Evolutionary conservation across 176 grass and related monocot genomes (phyloP).

Genomic region (Musa troglodytarum): DNA sequence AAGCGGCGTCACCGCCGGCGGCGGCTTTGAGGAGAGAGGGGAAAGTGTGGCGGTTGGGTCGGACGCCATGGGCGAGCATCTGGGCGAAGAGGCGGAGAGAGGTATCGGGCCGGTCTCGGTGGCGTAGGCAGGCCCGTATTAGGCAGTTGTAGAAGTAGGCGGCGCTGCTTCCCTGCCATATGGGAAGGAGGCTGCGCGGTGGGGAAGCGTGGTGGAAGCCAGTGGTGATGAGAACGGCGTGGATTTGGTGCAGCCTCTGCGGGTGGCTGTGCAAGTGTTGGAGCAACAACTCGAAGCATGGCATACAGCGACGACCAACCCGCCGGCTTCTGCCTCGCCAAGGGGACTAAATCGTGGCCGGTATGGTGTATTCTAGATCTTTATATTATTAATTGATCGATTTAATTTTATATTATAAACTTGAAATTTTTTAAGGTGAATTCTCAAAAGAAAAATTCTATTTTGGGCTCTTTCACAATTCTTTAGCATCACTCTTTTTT

Average conservation of each 20-base stretch:
- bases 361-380: no score
- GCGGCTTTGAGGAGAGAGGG: conserved; percentile 52
- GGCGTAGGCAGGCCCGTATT: conserved; percentile 41
- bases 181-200: neutral
- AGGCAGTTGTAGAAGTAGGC: conserved; percentile 68
- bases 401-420: no score
- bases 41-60: conserved; percentile 62
- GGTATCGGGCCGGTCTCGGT: conserved; percentile 1
- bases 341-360: no score
- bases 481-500: no score
- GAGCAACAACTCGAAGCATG: conserved; percentile 32
- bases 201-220: conserved; percentile 30
- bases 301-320: neutral
- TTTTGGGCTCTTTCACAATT: no score
- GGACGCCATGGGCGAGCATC: conserved; percentile 40
- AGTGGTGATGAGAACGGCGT: conserved; percentile 65
- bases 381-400: no score
- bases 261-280: conserved; percentile 29
- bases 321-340: neutral
- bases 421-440: no score
- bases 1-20: neutral
- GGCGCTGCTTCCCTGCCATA: neutral
- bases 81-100: conserved; percentile 47
- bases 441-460: no score
- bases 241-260: conserved; percentile 40